Evolutionary conservation across 257 asterid genomes (phyloP), one percentile per base, ranked within the genome.

Genomic region (Mitragyna speciosa): DNA sequence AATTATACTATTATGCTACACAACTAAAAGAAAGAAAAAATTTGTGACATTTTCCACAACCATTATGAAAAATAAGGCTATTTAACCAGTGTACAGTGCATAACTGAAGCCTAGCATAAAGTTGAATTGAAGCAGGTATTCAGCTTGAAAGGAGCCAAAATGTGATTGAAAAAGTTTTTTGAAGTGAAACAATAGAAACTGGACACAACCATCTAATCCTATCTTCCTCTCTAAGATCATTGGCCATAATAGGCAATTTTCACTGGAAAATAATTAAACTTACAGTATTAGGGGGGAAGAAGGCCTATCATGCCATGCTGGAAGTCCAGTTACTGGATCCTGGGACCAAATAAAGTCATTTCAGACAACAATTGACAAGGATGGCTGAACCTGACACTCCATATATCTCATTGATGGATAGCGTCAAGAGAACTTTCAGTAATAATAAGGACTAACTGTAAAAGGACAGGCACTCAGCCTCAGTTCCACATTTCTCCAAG

Each of bases 291-390:
- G 72, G 80, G 98, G 96, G 78, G 97, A 90, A 20, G 91, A 82
- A 85, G 93, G 92, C 83, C 96, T 85, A 77, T 93, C 97, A 78
- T 95, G 94, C 95, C 95, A 93, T 81, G 93, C 79, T 74, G 99
- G 99, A 79, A 91, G 94, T 80, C 89, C 96, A 54, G 99, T 95
- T 79, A 93, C 95, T 76, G 98, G 98, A 89, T 95, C 99, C 99
- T 95, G 97, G 76, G 76, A 77, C 70, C 83, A 71, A 80, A 82
- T 81, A 79, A 81, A 81, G 84, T 79, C 82, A 84, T 74, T 77
- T 61, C 67, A 75, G 61, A 24, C 66, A 47, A 73, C 65, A 87
- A 58, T 76, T 24, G 76, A 78, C 49, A 72, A 72, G 72, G 48
- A 72, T 49, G 75, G 65, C 65, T 77, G 48, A 80, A 82, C 30